These are phyloP conservation scores for Epichloe sibirici DNA, from an alignment of 2,329 filamentous ascomycete species.

Conservation along the genomic window DNA sequence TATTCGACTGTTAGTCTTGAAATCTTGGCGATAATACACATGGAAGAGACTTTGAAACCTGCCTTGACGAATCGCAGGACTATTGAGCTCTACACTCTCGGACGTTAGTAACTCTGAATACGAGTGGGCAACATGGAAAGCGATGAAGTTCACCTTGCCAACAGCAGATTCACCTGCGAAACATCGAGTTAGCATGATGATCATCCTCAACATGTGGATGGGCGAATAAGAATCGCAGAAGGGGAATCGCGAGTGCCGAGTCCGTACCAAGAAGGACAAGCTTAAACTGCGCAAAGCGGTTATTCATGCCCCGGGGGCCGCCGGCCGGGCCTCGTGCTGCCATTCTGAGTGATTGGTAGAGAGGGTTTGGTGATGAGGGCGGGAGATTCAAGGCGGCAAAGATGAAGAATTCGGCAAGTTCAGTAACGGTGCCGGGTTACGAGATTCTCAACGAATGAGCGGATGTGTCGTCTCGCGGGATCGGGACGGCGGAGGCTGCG, in stretches of 20 bases:
- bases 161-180: conserved; percentile 86
- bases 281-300: conserved; percentile 98
- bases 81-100: conserved; percentile 70
- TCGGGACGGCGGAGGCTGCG: background rate
- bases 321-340: conserved; percentile 63
- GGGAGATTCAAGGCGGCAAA: background rate
- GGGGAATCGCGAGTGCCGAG: background rate
- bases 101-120: conserved; percentile 10
- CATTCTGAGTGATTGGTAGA: conserved; percentile 41
- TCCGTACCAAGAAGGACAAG: conserved; percentile 85
- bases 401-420: background rate
- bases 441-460: background rate
- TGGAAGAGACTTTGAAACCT: conserved; percentile 15
- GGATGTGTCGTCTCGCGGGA: background rate
- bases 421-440: background rate
- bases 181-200: conserved; percentile 6
- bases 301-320: conserved; percentile 52
- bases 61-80: conserved; percentile 98
- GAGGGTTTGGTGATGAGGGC: background rate
- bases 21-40: background rate
- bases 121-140: conserved; percentile 1
- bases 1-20: conserved; percentile 23
- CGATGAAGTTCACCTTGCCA: conserved; percentile 61
- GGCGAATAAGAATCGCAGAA: background rate
- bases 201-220: background rate